Evolutionary conservation across 192 early-diverging fungal genomes (phyloP).

Genomic region (Coemansia sp.): DNA sequence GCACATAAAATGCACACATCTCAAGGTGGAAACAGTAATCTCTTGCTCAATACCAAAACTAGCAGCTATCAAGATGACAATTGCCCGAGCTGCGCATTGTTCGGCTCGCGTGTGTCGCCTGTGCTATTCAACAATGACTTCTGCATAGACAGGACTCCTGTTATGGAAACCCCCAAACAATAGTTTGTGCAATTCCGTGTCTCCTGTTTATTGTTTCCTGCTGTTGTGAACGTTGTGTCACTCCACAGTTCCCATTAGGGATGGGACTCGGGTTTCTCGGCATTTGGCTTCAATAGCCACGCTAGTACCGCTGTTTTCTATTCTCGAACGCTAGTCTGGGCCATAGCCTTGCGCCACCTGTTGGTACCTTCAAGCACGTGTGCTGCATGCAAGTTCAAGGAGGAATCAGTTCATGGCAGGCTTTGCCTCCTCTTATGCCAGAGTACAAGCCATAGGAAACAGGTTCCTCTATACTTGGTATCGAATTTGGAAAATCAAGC

Average conservation of each 20-base stretch:
- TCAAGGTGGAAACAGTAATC: not conserved
- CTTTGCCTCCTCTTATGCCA: not conserved
- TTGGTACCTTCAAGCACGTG: not conserved
- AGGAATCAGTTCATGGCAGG: not conserved
- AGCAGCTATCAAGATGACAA: not conserved
- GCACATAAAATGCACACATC: not conserved
- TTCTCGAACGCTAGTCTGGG: not conserved
- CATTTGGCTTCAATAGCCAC: not conserved
- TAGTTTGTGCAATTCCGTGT: not conserved
- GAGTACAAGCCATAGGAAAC: not conserved
- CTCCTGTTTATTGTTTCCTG: not conserved
- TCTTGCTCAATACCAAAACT: not conserved
- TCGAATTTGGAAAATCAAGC: not conserved
- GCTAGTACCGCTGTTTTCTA: not conserved
- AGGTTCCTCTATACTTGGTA: not conserved
- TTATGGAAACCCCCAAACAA: not conserved
- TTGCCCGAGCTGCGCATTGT: not conserved
- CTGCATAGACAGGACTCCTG: not conserved
- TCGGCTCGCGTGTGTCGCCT: not conserved
- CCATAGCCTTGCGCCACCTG: not conserved
- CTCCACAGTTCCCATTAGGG: constrained; percentile 36
- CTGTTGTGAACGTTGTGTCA: not conserved
- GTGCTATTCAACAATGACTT: not conserved
- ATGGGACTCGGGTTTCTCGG: constrained; percentile 10
- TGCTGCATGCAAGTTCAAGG: not conserved